A percentile compares a stretch with the other conserved stretches of the same genome.
phyloP scores from a whole-genome alignment of 2,329 filamentous ascomycete genomes.

The Fusarium odoratissimum region DNA sequence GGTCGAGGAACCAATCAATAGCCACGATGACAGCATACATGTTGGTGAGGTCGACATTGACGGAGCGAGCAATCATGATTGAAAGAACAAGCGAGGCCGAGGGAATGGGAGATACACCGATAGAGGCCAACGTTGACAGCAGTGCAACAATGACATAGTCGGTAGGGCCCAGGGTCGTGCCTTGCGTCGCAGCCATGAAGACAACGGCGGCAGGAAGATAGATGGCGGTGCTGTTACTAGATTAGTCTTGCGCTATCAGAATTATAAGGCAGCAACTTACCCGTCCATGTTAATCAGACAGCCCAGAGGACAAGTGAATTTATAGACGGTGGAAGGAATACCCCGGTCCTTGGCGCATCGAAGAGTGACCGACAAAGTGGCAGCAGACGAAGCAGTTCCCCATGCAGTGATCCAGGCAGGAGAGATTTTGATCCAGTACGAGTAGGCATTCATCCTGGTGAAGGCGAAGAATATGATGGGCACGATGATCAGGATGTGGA shows the following conservation, averaged over 20 bases:
- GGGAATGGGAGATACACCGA: constrained; percentile 66
- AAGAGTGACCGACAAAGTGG: constrained; percentile 63
- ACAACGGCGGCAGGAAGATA: constrained; percentile 66
- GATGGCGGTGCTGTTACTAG: constrained; percentile 58
- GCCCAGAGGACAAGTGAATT: constrained; percentile 61
- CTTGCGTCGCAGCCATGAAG: constrained; percentile 64
- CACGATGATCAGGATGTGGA: constrained; percentile 60
- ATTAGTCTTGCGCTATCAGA: constrained; percentile 3
- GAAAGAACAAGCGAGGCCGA: constrained; percentile 63
- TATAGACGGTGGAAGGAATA: constrained; percentile 56
- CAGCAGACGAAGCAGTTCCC: constrained; percentile 65
- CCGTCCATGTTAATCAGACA: constrained; percentile 64
- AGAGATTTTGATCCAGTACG: constrained; percentile 60
- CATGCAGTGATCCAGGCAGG: constrained; percentile 66
- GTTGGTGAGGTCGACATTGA: constrained; percentile 58
- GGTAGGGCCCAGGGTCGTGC: constrained; percentile 54
- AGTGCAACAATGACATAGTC: constrained; percentile 63
- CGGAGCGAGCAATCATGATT: constrained; percentile 61
- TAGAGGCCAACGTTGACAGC: constrained; percentile 62
- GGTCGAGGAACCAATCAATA: constrained; percentile 67
- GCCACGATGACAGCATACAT: constrained; percentile 66
- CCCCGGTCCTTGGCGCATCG: constrained; percentile 53
- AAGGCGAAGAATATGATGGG: constrained; percentile 57
- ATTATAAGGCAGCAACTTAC: constrained; percentile 24
- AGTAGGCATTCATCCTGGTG: constrained; percentile 59